These are phyloP conservation scores for Ceratorhiza oryzae-sativae DNA, from an alignment of 1,284 basidiomycete species.

Conservation along the genomic window DNA sequence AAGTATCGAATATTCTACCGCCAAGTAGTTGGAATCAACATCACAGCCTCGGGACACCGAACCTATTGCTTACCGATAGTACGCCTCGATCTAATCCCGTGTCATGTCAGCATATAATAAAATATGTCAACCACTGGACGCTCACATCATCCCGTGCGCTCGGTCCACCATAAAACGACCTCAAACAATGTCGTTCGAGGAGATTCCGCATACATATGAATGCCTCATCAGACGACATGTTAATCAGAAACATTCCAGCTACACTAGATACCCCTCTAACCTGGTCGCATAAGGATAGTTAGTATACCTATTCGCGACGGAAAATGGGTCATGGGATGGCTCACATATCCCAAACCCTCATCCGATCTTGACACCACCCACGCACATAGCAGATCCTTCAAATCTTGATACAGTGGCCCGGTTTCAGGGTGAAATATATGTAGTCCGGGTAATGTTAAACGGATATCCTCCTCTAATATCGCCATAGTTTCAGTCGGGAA, in stretches of 20 bases:
- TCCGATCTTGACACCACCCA: conserved; percentile 92
- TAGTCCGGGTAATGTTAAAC: conserved; percentile 81
- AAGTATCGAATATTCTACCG: conserved; percentile 86
- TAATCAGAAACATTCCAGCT: conserved; percentile 89
- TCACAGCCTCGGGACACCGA: conserved; percentile 49
- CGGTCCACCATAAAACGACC: conserved; percentile 82
- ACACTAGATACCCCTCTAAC: conserved; percentile 55
- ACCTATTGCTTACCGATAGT: conserved; percentile 58
- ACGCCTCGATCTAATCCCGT: conserved; percentile 72
- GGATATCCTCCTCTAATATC: conserved; percentile 81
- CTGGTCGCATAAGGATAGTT: conserved; percentile 27
- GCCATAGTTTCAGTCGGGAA: conserved; percentile 77
- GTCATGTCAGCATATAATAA: conserved; percentile 44
- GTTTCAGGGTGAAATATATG: conserved; percentile 82
- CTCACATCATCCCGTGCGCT: conserved; percentile 80
- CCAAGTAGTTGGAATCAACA: conserved; percentile 38
- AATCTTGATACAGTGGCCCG: conserved; percentile 85
- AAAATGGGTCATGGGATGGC: conserved; percentile 45
- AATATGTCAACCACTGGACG: conserved; percentile 34
- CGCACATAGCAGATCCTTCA: conserved; percentile 86
- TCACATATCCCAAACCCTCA: conserved; percentile 81
- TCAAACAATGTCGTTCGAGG: conserved; percentile 82
- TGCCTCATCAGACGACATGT: conserved; percentile 78
- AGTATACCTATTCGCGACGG: conserved; percentile 1
- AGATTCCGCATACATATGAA: conserved; percentile 91